Conservation (phyloP, 1,139 yeast genomes). For the Saccharomyces hybrid region DNA sequence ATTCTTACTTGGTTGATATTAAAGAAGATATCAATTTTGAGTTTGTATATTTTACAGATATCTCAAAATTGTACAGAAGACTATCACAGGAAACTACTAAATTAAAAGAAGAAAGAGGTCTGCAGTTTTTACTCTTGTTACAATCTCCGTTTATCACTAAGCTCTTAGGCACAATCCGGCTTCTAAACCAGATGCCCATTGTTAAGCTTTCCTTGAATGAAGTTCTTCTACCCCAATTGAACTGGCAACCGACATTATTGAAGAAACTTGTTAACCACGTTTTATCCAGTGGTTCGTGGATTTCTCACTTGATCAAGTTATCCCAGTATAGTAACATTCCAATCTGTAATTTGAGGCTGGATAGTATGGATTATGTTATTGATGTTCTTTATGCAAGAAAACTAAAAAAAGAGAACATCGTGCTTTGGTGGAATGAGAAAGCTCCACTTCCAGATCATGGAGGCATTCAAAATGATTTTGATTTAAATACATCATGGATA, state of each 20-base stretch:
- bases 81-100: conserved; percentile 48
- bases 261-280: conserved; percentile 65
- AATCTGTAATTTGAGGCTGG: conserved; percentile 71
- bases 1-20: conserved; percentile 44
- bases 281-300: conserved; percentile 68
- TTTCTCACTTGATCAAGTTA: conserved; percentile 55
- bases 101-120: conserved; percentile 61
- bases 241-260: conserved; percentile 76
- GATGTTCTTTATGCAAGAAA: conserved; percentile 84
- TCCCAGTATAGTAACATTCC: conserved; percentile 78
- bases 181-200: conserved; percentile 55
- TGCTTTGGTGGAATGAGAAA: conserved; percentile 88
- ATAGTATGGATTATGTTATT: conserved; percentile 68
- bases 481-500: conserved; percentile 28
- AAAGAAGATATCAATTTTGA: conserved; percentile 47
- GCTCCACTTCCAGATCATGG: conserved; percentile 77
- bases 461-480: conserved; percentile 62
- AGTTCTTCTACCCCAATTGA: conserved; percentile 62
- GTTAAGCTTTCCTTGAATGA: conserved; percentile 52
- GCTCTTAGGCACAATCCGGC: conserved; percentile 38
- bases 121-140: conserved; percentile 56
- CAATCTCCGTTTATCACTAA: conserved; percentile 62
- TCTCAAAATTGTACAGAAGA: conserved; percentile 44
- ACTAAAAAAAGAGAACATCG: conserved; percentile 54
- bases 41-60: conserved; percentile 44